phyloP scores from a whole-genome alignment of 2,329 filamentous ascomycete species.

The Dothideomycetidae sp. region DNA sequence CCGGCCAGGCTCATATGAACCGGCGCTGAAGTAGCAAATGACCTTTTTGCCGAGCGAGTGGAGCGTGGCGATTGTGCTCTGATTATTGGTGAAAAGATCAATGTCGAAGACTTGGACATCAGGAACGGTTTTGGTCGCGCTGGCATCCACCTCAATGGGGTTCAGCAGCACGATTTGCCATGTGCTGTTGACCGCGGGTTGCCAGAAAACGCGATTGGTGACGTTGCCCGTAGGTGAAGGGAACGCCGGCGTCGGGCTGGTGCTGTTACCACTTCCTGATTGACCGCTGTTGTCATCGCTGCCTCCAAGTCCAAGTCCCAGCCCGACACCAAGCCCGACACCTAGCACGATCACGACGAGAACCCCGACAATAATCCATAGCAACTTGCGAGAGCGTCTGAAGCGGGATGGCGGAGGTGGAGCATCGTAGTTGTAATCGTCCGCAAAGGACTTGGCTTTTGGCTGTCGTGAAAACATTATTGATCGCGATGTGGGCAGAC shows the following conservation, averaged over 20 bases:
- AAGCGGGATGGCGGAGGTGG: not conserved
- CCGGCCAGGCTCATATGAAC: slow-evolving; percentile 51
- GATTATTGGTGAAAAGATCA: slow-evolving; percentile 40
- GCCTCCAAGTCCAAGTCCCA: slow-evolving; percentile 9
- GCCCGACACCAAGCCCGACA: slow-evolving; percentile 12
- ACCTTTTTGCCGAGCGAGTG: slow-evolving; percentile 42
- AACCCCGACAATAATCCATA: slow-evolving; percentile 7
- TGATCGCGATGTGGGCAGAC: too few species aligned
- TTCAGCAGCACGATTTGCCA: slow-evolving; percentile 49
- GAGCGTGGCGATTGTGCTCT: slow-evolving; percentile 33
- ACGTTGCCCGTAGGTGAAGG: slow-evolving; percentile 6
- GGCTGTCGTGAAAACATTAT: not conserved
- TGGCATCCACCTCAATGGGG: slow-evolving; percentile 24
- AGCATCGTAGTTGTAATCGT: not conserved
- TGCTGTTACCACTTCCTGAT: slow-evolving; percentile 1
- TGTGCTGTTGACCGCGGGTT: slow-evolving; percentile 36
- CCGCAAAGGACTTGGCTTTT: not conserved
- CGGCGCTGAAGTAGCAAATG: slow-evolving; percentile 64
- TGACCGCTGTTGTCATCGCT: slow-evolving; percentile 4
- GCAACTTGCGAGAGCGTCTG: slow-evolving; percentile 2
- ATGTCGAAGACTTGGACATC: slow-evolving; percentile 49
- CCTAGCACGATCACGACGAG: slow-evolving; percentile 10
- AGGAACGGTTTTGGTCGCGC: slow-evolving; percentile 26
- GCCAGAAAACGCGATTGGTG: slow-evolving; percentile 28
- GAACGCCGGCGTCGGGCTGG: not conserved